Percentiles rank a stretch among this genome's conserved stretches.
phyloP scores from a whole-genome alignment of 352 stramenopile genomes.

The Globisporangium irregulare region DNA sequence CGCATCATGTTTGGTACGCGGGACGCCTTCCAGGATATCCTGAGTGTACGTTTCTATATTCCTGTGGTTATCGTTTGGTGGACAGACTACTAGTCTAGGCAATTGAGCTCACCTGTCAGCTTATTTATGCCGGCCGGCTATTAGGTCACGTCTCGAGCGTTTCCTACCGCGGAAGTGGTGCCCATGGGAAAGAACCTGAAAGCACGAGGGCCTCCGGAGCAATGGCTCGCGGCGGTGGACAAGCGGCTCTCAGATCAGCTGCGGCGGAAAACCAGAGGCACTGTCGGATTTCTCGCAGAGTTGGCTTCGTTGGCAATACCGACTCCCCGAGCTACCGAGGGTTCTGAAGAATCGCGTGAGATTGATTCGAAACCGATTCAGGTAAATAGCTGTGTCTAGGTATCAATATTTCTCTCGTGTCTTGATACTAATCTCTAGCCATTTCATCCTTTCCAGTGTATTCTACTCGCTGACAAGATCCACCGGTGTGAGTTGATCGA shows the following conservation, averaged over 20 bases:
- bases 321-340: background rate
- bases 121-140: background rate
- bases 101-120: background rate
- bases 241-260: constrained; percentile 59
- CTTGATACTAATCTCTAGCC: background rate
- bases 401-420: background rate
- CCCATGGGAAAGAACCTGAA: constrained; percentile 74
- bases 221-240: constrained; percentile 62
- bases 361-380: constrained; percentile 27
- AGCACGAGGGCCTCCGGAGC: constrained; percentile 57
- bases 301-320: constrained; percentile 4
- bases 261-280: constrained; percentile 47
- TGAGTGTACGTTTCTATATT: constrained; percentile 22
- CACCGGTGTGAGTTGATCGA: constrained; percentile 42
- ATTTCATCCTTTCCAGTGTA: constrained; percentile 15
- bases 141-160: constrained; percentile 32
- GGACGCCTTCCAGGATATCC: constrained; percentile 62
- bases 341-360: background rate
- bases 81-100: too few relatives aligned
- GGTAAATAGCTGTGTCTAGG: constrained; percentile 12
- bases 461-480: constrained; percentile 53
- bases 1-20: constrained; percentile 54
- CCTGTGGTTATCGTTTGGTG: too few relatives aligned
- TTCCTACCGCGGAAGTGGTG: constrained; percentile 43
- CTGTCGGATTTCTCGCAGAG: constrained; percentile 22